phyloP scores from a whole-genome alignment of 2,329 filamentous ascomycete species.

The Aspergillus quadricinctus region DNA sequence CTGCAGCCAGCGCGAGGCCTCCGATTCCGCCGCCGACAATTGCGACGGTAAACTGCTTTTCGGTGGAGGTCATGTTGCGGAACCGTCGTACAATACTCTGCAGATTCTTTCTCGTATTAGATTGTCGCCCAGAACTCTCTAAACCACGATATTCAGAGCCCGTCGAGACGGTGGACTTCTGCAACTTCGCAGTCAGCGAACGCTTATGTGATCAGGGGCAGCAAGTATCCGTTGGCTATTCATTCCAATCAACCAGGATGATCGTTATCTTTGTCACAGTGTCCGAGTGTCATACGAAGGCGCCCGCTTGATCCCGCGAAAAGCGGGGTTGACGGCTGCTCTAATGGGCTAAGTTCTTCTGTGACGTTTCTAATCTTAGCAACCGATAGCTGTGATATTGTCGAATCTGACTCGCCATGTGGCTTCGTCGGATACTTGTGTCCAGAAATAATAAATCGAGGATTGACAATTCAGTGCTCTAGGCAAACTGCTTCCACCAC shows the following conservation, averaged over 20 bases:
- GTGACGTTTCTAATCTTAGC: neutral
- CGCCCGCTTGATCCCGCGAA: too few species aligned
- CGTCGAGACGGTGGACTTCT: too few species aligned
- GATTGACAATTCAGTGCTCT: too few species aligned
- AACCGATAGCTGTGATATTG: neutral
- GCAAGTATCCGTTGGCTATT: neutral
- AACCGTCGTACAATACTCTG: neutral
- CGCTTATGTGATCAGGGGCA: too few species aligned
- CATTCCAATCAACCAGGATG: neutral
- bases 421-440: too few species aligned
- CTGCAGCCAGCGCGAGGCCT: slow-evolving; percentile 52
- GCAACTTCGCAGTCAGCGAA: too few species aligned
- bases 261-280: neutral
- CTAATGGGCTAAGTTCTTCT: neutral
- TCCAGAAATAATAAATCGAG: too few species aligned
- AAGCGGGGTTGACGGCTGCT: neutral
- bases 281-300: neutral
- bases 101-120: neutral
- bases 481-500: too few species aligned
- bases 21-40: slow-evolving; percentile 59
- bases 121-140: neutral
- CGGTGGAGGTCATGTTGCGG: neutral
- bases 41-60: slow-evolving; percentile 46
- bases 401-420: neutral
- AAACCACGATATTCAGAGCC: neutral